Conservation (phyloP, 2,329 filamentous ascomycete genomes). For the Endocalyx cinctus region DNA sequence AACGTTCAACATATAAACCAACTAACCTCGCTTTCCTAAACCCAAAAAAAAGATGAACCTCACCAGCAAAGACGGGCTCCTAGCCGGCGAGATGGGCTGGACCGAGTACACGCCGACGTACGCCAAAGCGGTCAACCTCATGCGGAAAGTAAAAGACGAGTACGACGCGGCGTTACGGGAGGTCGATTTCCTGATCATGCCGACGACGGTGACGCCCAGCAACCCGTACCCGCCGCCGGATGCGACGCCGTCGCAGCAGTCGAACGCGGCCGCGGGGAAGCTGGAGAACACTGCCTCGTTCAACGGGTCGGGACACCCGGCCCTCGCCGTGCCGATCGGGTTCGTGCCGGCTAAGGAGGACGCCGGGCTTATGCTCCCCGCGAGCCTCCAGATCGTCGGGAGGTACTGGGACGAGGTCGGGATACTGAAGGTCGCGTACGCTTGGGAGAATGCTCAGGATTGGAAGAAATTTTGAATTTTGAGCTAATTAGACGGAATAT, state of each 20-base stretch:
- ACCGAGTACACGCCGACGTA: conserved; percentile 17
- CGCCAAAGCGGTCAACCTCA: conserved; percentile 45
- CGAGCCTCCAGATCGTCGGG: conserved; percentile 53
- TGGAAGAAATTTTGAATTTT: no score
- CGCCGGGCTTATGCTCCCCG: conserved; percentile 35
- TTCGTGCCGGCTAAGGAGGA: conserved; percentile 37
- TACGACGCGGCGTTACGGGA: conserved; percentile 37
- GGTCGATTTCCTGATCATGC: conserved; percentile 43
- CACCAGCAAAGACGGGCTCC: conserved; percentile 1
- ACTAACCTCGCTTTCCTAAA: no score
- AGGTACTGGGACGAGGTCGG: conserved; percentile 45
- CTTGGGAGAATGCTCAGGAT: conserved; percentile 41
- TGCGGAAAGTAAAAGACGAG: conserved; percentile 39
- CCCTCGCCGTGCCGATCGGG: conserved; percentile 47
- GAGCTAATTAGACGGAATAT: no score
- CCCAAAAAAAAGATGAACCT: no score
- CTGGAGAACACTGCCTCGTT: conserved; percentile 55
- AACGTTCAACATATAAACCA: no score
- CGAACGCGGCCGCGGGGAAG: background rate
- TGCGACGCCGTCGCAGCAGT: background rate
- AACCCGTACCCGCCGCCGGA: conserved; percentile 1
- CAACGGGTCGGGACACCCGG: conserved; percentile 54
- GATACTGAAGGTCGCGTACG: conserved; percentile 38
- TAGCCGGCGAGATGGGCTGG: conserved; percentile 1
- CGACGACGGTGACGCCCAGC: conserved; percentile 33